phyloP scores from a whole-genome alignment of 441 rosid genomes.

The Erysimum pusillum region DNA sequence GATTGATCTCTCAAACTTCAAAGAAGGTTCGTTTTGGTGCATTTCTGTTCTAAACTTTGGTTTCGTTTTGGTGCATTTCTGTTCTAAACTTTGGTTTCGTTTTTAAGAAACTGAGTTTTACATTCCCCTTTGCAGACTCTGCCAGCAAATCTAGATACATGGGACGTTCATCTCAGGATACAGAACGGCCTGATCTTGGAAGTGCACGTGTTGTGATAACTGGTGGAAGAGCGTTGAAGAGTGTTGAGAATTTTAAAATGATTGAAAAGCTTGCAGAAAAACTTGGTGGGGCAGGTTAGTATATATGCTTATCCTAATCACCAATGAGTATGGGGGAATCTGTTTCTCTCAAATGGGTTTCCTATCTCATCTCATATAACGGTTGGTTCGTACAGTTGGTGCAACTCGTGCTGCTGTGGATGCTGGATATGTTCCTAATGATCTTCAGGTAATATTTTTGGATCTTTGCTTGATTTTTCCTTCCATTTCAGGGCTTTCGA shows the following conservation, averaged over 20 bases:
- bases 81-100: not conserved
- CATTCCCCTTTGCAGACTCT: constrained; percentile 56
- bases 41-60: not conserved
- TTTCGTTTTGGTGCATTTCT: no score
- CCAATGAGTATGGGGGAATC: not conserved
- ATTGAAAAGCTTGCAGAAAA: constrained; percentile 94
- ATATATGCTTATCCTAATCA: constrained; percentile 16
- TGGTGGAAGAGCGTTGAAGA: constrained; percentile 91
- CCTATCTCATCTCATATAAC: not conserved
- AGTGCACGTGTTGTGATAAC: constrained; percentile 87
- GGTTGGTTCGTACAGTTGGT: constrained; percentile 65
- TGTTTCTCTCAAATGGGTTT: not conserved
- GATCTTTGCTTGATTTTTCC: constrained; percentile 20
- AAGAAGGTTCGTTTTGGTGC: constrained; percentile 66
- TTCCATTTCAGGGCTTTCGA: not conserved
- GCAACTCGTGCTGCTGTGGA: constrained; percentile 99
- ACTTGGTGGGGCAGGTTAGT: constrained; percentile 93
- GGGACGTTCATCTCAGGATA: constrained; percentile 70
- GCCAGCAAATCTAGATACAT: constrained; percentile 72
- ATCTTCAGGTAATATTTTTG: constrained; percentile 74
- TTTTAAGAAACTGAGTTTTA: not conserved
- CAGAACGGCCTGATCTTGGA: constrained; percentile 95
- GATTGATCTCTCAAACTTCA: constrained; percentile 88
- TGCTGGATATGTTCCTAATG: constrained; percentile 97
- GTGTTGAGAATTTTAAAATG: constrained; percentile 90